Conservation (phyloP, 345 rosid species). For the Eucalyptus sp. region DNA sequence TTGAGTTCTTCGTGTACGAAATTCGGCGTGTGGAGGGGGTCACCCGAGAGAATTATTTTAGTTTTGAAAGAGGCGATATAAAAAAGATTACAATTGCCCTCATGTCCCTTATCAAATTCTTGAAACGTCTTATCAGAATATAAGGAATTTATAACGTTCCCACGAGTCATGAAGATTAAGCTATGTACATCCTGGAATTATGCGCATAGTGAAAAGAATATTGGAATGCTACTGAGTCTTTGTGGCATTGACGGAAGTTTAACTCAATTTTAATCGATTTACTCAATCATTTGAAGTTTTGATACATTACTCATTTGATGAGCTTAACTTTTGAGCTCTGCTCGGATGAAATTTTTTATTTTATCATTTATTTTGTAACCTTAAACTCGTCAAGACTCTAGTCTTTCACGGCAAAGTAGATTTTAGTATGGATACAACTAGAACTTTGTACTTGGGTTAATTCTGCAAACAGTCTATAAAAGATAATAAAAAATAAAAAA, state of each 20-base stretch:
- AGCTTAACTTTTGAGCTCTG: neutral
- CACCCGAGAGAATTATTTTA: neutral
- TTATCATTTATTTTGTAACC: neutral
- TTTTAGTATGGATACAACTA: too few species aligned
- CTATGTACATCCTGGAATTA: fast-evolving
- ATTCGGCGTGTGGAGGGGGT: neutral
- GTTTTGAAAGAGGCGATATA: neutral
- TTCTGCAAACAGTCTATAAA: too few species aligned
- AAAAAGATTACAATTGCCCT: neutral
- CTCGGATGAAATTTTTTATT: fast-evolving
- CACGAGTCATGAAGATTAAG: fast-evolving
- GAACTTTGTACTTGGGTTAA: neutral
- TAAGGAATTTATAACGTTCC: fast-evolving
- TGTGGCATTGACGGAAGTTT: neutral
- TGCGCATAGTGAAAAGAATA: neutral
- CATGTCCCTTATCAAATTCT: neutral
- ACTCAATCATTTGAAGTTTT: fast-evolving
- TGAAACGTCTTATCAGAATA: neutral
- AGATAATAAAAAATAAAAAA: too few species aligned
- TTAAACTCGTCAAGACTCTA: fast-evolving
- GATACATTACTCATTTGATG: neutral
- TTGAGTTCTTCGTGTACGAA: neutral
- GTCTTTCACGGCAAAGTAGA: fast-evolving
- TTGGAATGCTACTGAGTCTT: fast-evolving
- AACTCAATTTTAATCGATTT: neutral